Conservation (phyloP, 495 filamentous ascomycete species). For the Jackrogersella multiformis region DNA sequence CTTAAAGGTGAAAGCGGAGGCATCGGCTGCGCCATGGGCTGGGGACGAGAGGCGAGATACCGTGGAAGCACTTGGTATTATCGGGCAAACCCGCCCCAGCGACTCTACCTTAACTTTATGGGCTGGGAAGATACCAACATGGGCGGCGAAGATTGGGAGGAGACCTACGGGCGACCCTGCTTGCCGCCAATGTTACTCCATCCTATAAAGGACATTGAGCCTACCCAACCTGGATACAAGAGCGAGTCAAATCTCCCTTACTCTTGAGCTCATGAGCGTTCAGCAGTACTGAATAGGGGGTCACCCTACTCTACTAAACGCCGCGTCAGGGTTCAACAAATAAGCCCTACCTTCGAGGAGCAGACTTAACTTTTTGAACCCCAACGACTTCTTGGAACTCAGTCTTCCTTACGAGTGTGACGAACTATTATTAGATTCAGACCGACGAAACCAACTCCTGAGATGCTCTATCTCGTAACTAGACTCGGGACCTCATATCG, state of each 20-base stretch:
- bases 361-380: neutral
- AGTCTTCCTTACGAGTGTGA: neutral
- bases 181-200: constrained; percentile 66
- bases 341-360: neutral
- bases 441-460: neutral
- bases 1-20: constrained; percentile 58
- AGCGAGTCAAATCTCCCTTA: constrained; percentile 47
- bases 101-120: constrained; percentile 70
- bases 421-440: neutral
- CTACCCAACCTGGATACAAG: constrained; percentile 52
- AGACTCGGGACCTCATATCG: neutral
- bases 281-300: neutral
- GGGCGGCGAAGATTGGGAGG: constrained; percentile 64
- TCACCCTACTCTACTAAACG: neutral
- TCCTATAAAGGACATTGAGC: constrained; percentile 61
- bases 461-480: neutral
- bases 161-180: constrained; percentile 59
- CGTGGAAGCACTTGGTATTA: constrained; percentile 69
- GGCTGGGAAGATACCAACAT: constrained; percentile 63
- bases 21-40: constrained; percentile 59
- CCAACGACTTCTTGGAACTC: constrained; percentile 7
- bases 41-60: constrained; percentile 64
- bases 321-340: neutral
- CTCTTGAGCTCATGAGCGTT: constrained; percentile 14
- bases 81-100: constrained; percentile 59